These are phyloP conservation scores for Xanthoconium purpureum DNA, from an alignment of 768 basidiomycete species.

Conservation along the genomic window DNA sequence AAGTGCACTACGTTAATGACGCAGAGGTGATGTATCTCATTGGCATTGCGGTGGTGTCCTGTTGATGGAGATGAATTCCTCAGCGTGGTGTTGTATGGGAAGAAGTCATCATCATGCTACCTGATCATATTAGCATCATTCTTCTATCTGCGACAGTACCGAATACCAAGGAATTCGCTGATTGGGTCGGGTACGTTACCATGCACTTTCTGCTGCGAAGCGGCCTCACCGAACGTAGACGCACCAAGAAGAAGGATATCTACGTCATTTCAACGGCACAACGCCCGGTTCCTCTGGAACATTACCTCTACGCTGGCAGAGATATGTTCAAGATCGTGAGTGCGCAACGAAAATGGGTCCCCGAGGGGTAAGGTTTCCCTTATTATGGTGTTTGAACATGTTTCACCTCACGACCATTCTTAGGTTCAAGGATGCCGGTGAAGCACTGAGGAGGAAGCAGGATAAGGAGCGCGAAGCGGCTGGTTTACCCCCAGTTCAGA, in stretches of 20 bases:
- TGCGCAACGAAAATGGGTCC: constrained; percentile 64
- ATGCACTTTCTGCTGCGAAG: constrained; percentile 4
- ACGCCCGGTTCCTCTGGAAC: constrained; percentile 94
- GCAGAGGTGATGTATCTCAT: constrained; percentile 66
- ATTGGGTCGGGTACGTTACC: constrained; percentile 90
- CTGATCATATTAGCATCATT: constrained; percentile 98
- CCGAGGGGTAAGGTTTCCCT: constrained; percentile 58
- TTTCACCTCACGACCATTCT: constrained; percentile 2
- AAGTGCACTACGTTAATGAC: constrained; percentile 99
- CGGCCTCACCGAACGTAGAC: constrained; percentile 44
- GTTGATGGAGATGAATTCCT: constrained; percentile 14
- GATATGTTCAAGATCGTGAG: constrained; percentile 94
- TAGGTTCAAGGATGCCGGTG: constrained; percentile 88
- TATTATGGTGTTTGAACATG: neutral
- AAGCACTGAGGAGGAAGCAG: constrained; percentile 88
- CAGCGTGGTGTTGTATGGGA: constrained; percentile 99
- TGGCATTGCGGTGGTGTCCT: neutral
- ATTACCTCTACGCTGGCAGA: constrained; percentile 92
- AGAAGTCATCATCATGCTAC: constrained; percentile 99
- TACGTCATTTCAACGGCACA: constrained; percentile 98
- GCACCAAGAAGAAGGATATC: constrained; percentile 99
- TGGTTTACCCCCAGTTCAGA: constrained; percentile 82
- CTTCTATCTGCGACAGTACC: constrained; percentile 96
- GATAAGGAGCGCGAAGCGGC: constrained; percentile 98
- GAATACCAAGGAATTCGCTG: constrained; percentile 96